Evolutionary conservation across 805 yeast genomes (phyloP).

Genomic region (Pichia scutulata): DNA sequence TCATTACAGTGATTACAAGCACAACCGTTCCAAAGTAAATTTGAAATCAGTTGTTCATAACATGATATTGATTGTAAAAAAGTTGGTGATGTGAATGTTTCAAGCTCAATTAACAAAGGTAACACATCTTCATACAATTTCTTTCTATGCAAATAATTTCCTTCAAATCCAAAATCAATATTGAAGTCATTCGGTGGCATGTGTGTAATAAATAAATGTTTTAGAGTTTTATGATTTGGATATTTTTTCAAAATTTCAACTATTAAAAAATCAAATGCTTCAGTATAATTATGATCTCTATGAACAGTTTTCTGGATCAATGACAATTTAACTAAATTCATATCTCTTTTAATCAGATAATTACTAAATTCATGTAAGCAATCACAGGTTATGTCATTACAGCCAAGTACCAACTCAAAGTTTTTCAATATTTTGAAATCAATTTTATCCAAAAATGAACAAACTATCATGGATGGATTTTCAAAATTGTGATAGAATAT

Average conservation of each 20-base stretch:
- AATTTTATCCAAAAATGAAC: constrained; percentile 22
- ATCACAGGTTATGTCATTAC: constrained; percentile 38
- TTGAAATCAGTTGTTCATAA: constrained; percentile 65
- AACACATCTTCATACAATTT: constrained; percentile 41
- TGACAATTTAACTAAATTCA: constrained; percentile 31
- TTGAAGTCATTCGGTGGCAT: constrained; percentile 50
- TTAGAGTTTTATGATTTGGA: constrained; percentile 29
- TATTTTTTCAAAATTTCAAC: constrained; percentile 34
- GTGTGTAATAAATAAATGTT: constrained; percentile 46
- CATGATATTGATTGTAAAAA: constrained; percentile 53
- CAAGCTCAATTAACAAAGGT: constrained; percentile 37
- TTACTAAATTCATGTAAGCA: constrained; percentile 38
- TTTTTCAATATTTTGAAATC: constrained; percentile 27
- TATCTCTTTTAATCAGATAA: constrained; percentile 16
- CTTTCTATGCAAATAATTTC: constrained; percentile 57
- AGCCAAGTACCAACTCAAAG: constrained; percentile 48
- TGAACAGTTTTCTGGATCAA: constrained; percentile 28
- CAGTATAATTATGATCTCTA: constrained; percentile 39
- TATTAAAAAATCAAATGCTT: constrained; percentile 46
- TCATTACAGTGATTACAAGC: constrained; percentile 48
- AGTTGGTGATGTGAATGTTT: constrained; percentile 48
- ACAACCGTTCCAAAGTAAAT: constrained; percentile 73
- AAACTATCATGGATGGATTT: constrained; percentile 20
- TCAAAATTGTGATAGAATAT: constrained; percentile 40
- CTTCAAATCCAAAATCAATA: constrained; percentile 62